phyloP scores from a whole-genome alignment of 495 filamentous ascomycete species.

The Daldinia caldariorum region DNA sequence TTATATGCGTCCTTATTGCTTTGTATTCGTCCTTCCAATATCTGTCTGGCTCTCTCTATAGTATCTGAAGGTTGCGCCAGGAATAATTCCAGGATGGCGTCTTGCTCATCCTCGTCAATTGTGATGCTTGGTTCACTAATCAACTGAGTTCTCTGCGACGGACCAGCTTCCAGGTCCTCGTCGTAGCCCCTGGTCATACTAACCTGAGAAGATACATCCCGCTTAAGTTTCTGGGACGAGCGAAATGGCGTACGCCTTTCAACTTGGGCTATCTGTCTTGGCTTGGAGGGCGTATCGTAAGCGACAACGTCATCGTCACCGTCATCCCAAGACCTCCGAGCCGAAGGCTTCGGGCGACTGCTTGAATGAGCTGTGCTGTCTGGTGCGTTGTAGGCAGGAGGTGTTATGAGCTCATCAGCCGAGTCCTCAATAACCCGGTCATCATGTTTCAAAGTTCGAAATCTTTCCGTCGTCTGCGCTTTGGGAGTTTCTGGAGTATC shows the following conservation, averaged over 20 bases:
- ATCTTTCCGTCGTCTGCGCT: conserved; percentile 6
- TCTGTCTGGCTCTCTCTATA: conserved; percentile 45
- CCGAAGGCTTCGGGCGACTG: conserved; percentile 30
- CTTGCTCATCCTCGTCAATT: conserved; percentile 42
- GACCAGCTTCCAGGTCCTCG: conserved; percentile 6
- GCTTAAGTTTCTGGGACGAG: conserved; percentile 38
- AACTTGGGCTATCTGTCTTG: conserved; percentile 19
- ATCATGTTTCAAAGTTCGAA: conserved; percentile 21
- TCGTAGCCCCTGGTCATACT: conserved; percentile 16
- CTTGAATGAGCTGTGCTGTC: conserved; percentile 31
- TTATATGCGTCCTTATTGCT: conserved; percentile 51
- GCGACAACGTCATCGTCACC: conserved; percentile 35
- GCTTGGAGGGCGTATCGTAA: conserved; percentile 39
- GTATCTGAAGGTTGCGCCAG: conserved; percentile 44
- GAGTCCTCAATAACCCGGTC: conserved; percentile 58
- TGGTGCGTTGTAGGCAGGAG: conserved; percentile 36
- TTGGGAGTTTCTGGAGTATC: conserved; percentile 26
- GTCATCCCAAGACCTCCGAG: conserved; percentile 23
- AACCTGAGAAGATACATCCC: conserved; percentile 12
- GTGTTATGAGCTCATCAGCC: conserved; percentile 57
- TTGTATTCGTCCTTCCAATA: conserved; percentile 43
- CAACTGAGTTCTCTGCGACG: conserved; percentile 23
- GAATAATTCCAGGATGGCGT: conserved; percentile 48
- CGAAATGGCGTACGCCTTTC: conserved; percentile 29
- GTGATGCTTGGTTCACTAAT: conserved; percentile 15